A percentile compares a stretch with the other conserved stretches of the same genome.
phyloP scores from a whole-genome alignment of 345 rosid species.

The Salix viminalis region DNA sequence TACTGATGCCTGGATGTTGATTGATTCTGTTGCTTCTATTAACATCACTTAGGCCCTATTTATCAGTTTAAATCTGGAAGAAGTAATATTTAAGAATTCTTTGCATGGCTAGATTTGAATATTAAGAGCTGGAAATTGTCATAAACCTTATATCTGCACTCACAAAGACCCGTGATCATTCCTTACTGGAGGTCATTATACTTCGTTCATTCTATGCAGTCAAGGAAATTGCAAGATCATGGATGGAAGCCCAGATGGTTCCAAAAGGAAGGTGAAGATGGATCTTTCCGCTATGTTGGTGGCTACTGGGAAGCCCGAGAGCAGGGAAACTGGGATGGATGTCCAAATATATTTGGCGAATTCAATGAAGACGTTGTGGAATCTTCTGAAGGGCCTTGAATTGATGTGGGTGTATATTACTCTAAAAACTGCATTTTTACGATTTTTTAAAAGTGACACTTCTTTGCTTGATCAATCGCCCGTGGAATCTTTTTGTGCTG shows the following conservation, averaged over 20 bases:
- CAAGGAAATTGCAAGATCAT: constrained; percentile 76
- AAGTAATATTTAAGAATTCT: background rate
- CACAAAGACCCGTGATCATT: background rate
- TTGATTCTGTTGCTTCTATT: background rate
- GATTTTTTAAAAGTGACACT: background rate
- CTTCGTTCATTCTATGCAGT: constrained; percentile 38
- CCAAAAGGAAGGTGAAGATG: constrained; percentile 46
- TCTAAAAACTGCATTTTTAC: background rate
- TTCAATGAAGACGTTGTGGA: constrained; percentile 42
- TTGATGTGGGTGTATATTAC: constrained; percentile 24
- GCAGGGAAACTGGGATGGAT: constrained; percentile 59
- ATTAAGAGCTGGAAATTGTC: background rate
- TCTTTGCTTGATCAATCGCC: background rate
- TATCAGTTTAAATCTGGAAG: background rate
- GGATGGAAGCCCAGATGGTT: constrained; percentile 98
- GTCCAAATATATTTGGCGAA: constrained; percentile 80
- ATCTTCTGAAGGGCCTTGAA: constrained; percentile 26
- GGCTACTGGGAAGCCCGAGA: constrained; percentile 96
- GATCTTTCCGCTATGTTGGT: constrained; percentile 59
- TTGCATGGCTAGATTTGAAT: background rate
- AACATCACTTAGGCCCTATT: background rate
- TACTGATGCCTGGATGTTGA: background rate
- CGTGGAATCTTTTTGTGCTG: background rate
- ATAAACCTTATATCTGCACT: background rate
- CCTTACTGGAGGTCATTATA: background rate